These are phyloP conservation scores for Spathaspora arborariae DNA, from an alignment of 805 yeast genomes.

Conservation along the genomic window DNA sequence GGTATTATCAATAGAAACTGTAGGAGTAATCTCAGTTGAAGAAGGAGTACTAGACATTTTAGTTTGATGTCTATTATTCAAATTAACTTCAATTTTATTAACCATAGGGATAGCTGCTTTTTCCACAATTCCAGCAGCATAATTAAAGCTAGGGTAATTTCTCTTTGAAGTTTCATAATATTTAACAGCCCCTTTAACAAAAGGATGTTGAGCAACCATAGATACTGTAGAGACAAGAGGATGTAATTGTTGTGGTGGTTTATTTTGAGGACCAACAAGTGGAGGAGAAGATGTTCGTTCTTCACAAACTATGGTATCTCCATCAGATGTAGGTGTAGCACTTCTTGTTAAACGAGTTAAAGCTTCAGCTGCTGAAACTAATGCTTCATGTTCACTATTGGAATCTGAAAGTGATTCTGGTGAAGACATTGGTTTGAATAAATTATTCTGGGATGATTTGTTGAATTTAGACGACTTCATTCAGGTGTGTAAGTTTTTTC, in stretches of 20 bases:
- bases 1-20: not conserved
- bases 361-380: conserved; percentile 40
- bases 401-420: not conserved
- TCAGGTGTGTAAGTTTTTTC: too few relatives aligned
- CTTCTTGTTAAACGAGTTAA: conserved; percentile 31
- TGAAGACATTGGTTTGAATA: not conserved
- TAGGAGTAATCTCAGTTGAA: conserved; percentile 8
- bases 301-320: conserved; percentile 7
- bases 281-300: not conserved
- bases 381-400: conserved; percentile 12
- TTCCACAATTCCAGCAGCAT: conserved; percentile 60
- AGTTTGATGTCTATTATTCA: conserved; percentile 36
- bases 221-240: conserved; percentile 38
- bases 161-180: conserved; percentile 44
- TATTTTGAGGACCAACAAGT: not conserved
- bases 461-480: too few relatives aligned
- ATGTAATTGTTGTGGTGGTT: conserved; percentile 16
- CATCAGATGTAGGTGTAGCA: conserved; percentile 15
- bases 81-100: conserved; percentile 43
- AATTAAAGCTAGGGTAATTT: conserved; percentile 47
- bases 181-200: conserved; percentile 47
- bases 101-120: conserved; percentile 54
- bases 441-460: not conserved
- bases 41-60: conserved; percentile 1
- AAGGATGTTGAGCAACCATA: conserved; percentile 36